These are phyloP conservation scores for Zygotorulaspora mrakii DNA, from an alignment of 1,139 yeast species.

Conservation along the genomic window DNA sequence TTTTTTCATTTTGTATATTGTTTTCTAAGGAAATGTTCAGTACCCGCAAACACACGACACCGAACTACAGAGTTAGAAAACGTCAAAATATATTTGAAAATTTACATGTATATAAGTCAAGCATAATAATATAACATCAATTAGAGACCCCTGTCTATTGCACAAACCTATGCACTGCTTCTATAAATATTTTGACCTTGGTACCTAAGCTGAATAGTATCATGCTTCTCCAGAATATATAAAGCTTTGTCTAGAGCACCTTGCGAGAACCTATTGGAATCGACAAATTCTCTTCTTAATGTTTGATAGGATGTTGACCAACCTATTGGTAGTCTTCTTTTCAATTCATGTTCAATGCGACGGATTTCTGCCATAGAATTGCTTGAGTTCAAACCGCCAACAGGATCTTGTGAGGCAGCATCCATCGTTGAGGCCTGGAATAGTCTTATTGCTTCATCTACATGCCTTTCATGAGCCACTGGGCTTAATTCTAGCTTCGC, in stretches of 20 bases:
- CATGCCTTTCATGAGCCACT: conserved; percentile 83
- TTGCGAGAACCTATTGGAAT: conserved; percentile 59
- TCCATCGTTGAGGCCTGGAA: conserved; percentile 98
- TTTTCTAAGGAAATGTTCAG: conserved; percentile 1
- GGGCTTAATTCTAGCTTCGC: conserved; percentile 85
- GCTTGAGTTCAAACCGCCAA: conserved; percentile 46
- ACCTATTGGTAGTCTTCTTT: conserved; percentile 91
- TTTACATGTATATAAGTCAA: not conserved
- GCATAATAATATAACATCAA: not conserved
- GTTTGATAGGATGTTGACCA: conserved; percentile 92
- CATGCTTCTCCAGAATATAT: conserved; percentile 78
- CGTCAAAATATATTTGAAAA: too few relatives aligned
- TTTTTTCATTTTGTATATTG: too few relatives aligned
- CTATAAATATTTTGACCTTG: conserved; percentile 85
- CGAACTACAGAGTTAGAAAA: too few relatives aligned
- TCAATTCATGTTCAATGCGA: conserved; percentile 76
- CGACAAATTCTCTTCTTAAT: conserved; percentile 78
- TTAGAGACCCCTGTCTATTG: not conserved
- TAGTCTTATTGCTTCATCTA: conserved; percentile 89
- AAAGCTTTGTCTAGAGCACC: conserved; percentile 83
- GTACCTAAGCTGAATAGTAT: conserved; percentile 79
- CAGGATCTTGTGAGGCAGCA: conserved; percentile 80
- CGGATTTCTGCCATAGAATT: conserved; percentile 66
- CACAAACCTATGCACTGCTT: conserved; percentile 53
- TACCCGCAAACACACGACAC: conserved; percentile 1